Evolutionary conservation across 805 yeast species (phyloP).

Genomic region (Brettanomyces bruxellensis): DNA sequence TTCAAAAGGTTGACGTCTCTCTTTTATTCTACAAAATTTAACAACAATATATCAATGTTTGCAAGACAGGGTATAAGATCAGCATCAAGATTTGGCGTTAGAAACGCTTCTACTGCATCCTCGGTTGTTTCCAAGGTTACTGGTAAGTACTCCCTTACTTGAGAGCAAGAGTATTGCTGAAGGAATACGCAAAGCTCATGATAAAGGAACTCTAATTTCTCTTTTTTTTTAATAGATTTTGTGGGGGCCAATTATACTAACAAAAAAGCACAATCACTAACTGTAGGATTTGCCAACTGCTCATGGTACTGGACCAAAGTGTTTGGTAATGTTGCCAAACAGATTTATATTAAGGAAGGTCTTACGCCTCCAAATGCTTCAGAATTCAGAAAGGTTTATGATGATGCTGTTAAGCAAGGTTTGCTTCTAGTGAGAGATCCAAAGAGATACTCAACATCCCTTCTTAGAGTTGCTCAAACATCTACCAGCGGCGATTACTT

Average conservation of each 20-base stretch:
- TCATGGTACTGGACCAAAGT: slow-evolving; percentile 75
- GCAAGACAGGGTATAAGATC: slow-evolving; percentile 25
- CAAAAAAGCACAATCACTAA: background rate
- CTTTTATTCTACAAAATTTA: too few relatives aligned
- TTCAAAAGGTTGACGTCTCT: too few relatives aligned
- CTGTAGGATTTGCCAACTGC: slow-evolving; percentile 31
- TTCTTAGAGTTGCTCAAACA: slow-evolving; percentile 32
- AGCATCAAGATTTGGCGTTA: slow-evolving; percentile 19
- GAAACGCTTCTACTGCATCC: slow-evolving; percentile 23
- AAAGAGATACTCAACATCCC: slow-evolving; percentile 39
- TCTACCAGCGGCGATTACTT: slow-evolving; percentile 45
- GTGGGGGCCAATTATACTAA: background rate
- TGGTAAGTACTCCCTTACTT: slow-evolving; percentile 18
- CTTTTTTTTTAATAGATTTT: too few relatives aligned
- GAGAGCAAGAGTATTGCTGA: too few relatives aligned
- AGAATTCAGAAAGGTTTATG: slow-evolving; percentile 71
- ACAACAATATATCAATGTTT: slow-evolving; percentile 14
- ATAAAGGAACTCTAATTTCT: too few relatives aligned
- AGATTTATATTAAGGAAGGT: slow-evolving; percentile 86
- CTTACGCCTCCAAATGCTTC: slow-evolving; percentile 80
- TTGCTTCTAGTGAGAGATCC: slow-evolving; percentile 48
- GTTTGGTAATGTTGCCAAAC: slow-evolving; percentile 46
- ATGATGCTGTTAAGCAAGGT: slow-evolving; percentile 38
- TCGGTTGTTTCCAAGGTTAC: slow-evolving; percentile 27
- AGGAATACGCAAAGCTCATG: background rate